phyloP scores from a whole-genome alignment of 768 basidiomycete species.

The Trametes gibbosa region DNA sequence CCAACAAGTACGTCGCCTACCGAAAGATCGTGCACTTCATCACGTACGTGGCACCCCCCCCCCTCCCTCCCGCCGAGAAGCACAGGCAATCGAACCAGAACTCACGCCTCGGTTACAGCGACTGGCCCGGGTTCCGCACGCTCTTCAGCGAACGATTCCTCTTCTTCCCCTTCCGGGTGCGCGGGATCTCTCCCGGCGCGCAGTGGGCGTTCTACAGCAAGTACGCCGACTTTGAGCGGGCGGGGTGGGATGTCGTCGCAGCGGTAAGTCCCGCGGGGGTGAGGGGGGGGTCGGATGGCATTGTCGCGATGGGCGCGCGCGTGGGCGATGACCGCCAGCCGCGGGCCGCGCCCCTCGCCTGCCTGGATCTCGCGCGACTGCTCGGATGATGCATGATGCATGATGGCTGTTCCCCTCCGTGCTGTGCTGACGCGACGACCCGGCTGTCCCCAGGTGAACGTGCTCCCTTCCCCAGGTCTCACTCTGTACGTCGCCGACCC shows the following conservation, averaged over 20 bases:
- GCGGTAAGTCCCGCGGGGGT: slow-evolving; percentile 14
- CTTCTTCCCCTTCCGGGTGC: slow-evolving; percentile 21
- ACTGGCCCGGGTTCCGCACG: slow-evolving; percentile 21
- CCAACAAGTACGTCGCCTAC: slow-evolving; percentile 19
- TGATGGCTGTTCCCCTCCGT: too few relatives aligned
- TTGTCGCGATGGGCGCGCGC: too few relatives aligned
- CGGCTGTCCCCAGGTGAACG: slow-evolving; percentile 17
- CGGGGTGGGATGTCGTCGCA: slow-evolving; percentile 25
- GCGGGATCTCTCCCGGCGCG: slow-evolving; percentile 19
- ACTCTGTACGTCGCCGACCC: slow-evolving; percentile 18
- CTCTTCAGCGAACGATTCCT: slow-evolving; percentile 18
- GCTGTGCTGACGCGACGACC: too few relatives aligned
- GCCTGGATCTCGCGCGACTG: too few relatives aligned
- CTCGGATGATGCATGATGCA: too few relatives aligned
- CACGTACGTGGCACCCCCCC: slow-evolving; percentile 12
- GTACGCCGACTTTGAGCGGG: slow-evolving; percentile 23
- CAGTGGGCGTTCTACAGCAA: slow-evolving; percentile 21
- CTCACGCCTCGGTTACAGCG: neutral
- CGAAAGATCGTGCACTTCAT: slow-evolving; percentile 17
- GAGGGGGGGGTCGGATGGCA: too few relatives aligned
- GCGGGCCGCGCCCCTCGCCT: too few relatives aligned
- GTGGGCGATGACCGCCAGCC: too few relatives aligned
- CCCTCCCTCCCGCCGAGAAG: neutral
- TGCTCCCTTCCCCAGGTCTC: neutral
- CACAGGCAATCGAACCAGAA: neutral